Conservation (phyloP, 2,329 filamentous ascomycete species). For the Epichloe elymi region DNA sequence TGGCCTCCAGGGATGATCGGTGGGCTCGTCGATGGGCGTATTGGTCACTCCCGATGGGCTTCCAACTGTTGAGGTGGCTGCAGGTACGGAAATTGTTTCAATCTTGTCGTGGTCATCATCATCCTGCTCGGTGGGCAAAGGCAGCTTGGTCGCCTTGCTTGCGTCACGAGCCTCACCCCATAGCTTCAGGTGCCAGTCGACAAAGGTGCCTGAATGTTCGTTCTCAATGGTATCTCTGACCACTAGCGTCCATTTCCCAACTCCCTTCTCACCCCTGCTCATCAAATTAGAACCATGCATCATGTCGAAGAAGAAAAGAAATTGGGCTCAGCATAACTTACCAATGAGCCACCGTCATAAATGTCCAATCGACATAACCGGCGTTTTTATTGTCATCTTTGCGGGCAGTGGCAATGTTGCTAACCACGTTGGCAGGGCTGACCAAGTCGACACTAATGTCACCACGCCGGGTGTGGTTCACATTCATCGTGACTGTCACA, state of each 20-base stretch:
- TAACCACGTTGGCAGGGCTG: constrained; percentile 70
- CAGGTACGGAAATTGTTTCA: constrained; percentile 25
- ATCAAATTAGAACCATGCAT: constrained; percentile 17
- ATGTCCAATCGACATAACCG: constrained; percentile 93
- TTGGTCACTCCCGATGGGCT: constrained; percentile 31
- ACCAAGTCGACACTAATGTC: constrained; percentile 86
- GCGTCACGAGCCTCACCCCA: constrained; percentile 84
- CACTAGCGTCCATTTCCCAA: constrained; percentile 83
- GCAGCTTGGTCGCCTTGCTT: constrained; percentile 57
- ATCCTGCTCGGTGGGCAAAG: constrained; percentile 71
- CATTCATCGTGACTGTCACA: constrained; percentile 95
- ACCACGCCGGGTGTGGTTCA: constrained; percentile 73
- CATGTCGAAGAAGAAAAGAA: neutral
- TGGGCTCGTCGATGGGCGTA: constrained; percentile 29
- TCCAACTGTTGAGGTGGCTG: constrained; percentile 30
- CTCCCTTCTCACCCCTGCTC: constrained; percentile 67
- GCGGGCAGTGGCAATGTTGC: constrained; percentile 69
- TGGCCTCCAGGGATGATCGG: constrained; percentile 53
- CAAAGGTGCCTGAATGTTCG: constrained; percentile 61
- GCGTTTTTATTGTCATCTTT: constrained; percentile 48
- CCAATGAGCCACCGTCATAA: constrained; percentile 97
- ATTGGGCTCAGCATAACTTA: constrained; percentile 28
- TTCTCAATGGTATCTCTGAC: constrained; percentile 78
- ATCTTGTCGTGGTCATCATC: constrained; percentile 67
- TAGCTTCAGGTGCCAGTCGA: constrained; percentile 86